Evolutionary conservation across 306 rosid species (phyloP).

Genomic region (Carpinus fangiana): DNA sequence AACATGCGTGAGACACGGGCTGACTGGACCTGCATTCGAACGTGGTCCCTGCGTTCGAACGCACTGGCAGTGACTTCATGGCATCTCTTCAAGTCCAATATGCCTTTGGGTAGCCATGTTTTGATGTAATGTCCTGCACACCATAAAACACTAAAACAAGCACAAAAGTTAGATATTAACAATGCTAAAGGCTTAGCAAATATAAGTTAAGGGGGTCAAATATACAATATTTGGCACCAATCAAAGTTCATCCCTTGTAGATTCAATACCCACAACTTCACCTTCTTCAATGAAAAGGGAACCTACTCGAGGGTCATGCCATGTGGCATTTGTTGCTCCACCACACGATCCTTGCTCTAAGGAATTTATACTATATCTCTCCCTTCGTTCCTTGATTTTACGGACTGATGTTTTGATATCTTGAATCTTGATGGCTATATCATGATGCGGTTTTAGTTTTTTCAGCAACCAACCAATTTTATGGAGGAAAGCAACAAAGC

Average conservation of each 20-base stretch:
- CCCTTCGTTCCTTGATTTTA: constrained; percentile 5
- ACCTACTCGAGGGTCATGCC: constrained; percentile 7
- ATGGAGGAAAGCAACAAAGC: not conserved
- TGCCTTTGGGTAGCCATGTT: too few relatives aligned
- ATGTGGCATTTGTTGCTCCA: not conserved
- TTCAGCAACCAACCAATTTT: not conserved
- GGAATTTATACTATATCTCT: constrained; percentile 1
- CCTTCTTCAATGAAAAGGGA: not conserved
- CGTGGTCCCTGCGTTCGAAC: too few relatives aligned
- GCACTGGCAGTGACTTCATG: too few relatives aligned
- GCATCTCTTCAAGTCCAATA: too few relatives aligned
- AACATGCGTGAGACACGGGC: too few relatives aligned
- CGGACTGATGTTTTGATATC: not conserved
- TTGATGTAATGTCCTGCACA: too few relatives aligned
- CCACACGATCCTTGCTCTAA: not conserved
- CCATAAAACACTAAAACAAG: too few relatives aligned
- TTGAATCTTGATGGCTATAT: not conserved
- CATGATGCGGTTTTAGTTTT: not conserved
- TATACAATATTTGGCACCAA: too few relatives aligned
- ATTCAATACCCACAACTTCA: constrained; percentile 7
- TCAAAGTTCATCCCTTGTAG: not conserved
- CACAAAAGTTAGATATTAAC: too few relatives aligned
- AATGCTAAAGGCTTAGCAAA: too few relatives aligned
- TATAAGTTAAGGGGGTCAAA: too few relatives aligned
- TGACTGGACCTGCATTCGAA: too few relatives aligned